Base-by-base conservation (phyloP, 805 yeast species). In the Torulaspora maleeae region DNA sequence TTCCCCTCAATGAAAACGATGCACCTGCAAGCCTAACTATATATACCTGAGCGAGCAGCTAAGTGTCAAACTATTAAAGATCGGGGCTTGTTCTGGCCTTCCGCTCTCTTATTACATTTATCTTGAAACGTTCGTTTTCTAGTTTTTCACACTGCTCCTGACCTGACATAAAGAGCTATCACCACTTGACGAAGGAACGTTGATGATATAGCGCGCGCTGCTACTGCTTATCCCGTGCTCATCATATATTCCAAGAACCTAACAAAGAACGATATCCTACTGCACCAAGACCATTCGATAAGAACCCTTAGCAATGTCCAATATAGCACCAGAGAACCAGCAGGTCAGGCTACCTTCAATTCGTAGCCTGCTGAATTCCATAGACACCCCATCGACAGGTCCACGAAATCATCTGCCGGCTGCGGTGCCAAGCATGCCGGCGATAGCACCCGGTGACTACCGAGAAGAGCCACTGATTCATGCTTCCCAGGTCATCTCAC, bases 301-400 rank as follows among this genome's bases (percentile, higher is more conserved):
- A 15, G 10, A 32, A 8, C 25, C 25, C 25, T 22, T 4, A 22
- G 25, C 25, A 22, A 22, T 41, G 34, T 39, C 44, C 5, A 33
- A 44, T 11, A 24, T 12, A 13, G 12, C 25, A 12, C 44, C 39
- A 16, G 48, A 44, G 24, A 36, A 27, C 16, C 44, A 40, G 15
- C 51, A 46, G 28, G 29, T 48, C 30, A 44, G 46, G 36, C 37
- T 50, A 42, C 54, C 54, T 16, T 48, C 54, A 9, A 50, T 50
- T 24, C 54, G 47, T 28, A 48, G 39, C 22, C 47, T 50, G 32
- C 43, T 50, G 27, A 44, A 48, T 24, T 40, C 47, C 13, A 44
- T 47, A 25, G 48, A 47, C 17, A 15, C 36, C 15, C 39, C 43
- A 11, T 15, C 36, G 3, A 12, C 43, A 11, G 33, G 11, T 12